Base-by-base conservation (phyloP, 805 yeast species). In the Jamesozyma rosinii region DNA sequence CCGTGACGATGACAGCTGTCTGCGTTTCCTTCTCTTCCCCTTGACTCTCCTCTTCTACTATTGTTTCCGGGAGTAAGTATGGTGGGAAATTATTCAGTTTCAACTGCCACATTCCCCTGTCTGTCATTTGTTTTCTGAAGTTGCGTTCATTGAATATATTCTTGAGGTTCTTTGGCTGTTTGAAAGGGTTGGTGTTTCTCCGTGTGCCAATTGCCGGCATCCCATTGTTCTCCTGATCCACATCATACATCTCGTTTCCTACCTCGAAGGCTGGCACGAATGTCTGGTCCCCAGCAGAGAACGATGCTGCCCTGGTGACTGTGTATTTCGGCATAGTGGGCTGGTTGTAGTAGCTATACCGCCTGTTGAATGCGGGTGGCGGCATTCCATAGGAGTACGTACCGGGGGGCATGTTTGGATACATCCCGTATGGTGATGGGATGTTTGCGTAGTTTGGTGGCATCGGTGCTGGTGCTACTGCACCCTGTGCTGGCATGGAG, bases 51-150 rank as follows among this genome's bases (percentile, higher is more conserved):
- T 21, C 4, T 10, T 32, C 36, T 17, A 14, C 22, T 8, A 34
- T 5, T 26, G 41, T 26, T 34, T 61, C 64, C 34, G 55, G 47
- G 31, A 57, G 51, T 44, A 61, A 42, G 44, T 52, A 61, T 4
- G 65, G 65, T 26, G 66, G 66, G 46, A 61, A 61, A 42, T 59
- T 57, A 17, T 47, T 47, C 33, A 61, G 37, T 39, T 53, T 54
- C 30, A 61, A 39, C 44, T 61, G 66, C 45, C 50, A 56, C 66
- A 61, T 61, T 17, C 58, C 56, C 39, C 65, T 52, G 14, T 58
- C 53, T 11, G 63, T 58, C 66, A 61, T 61, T 46, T 61, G 66
- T 39, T 51, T 57, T 27, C 66, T 56, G 39, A 61, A 61, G 35
- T 58, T 53, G 17, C 44, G 49, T 44, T 61, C 65, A 44, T 60